These are phyloP conservation scores for Kwoniella newhampshirensis DNA, from an alignment of 768 basidiomycete genomes.

Conservation along the genomic window DNA sequence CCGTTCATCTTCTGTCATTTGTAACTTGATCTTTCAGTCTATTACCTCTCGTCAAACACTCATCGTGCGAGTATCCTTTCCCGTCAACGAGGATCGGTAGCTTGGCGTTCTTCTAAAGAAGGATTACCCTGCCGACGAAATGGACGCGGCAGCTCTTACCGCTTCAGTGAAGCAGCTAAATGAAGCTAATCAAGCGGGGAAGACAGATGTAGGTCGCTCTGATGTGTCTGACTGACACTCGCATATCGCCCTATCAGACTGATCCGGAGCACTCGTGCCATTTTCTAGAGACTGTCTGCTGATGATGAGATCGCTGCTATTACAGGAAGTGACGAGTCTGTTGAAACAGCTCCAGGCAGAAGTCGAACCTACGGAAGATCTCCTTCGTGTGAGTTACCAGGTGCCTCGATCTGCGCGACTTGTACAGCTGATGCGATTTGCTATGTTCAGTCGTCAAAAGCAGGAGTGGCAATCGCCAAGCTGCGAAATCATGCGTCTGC, in stretches of 20 bases:
- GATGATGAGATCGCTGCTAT: neutral
- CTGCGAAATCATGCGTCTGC: slow-evolving; percentile 36
- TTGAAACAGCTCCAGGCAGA: slow-evolving; percentile 39
- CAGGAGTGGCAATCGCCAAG: slow-evolving; percentile 48
- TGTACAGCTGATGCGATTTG: too few relatives aligned
- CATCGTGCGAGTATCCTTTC: too few relatives aligned
- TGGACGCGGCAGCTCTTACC: slow-evolving; percentile 36
- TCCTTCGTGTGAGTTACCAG: slow-evolving; percentile 41
- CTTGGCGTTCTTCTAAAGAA: too few relatives aligned
- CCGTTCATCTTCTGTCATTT: too few relatives aligned
- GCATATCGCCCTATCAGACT: neutral
- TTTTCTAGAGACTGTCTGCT: too few relatives aligned
- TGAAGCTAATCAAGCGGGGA: slow-evolving; percentile 30
- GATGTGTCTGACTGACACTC: neutral
- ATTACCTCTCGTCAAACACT: too few relatives aligned
- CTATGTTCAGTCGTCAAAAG: slow-evolving; percentile 45
- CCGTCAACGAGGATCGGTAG: too few relatives aligned
- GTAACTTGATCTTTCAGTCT: too few relatives aligned
- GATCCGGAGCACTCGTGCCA: too few relatives aligned
- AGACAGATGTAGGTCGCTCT: slow-evolving; percentile 32
- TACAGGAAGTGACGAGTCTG: slow-evolving; percentile 40
- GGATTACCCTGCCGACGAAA: too few relatives aligned
- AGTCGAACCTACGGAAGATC: slow-evolving; percentile 44
- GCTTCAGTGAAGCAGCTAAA: slow-evolving; percentile 35
- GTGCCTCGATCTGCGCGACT: too few relatives aligned